Base-by-base conservation (phyloP, 1,284 basidiomycete species). In the Tylopilus sp. region DNA sequence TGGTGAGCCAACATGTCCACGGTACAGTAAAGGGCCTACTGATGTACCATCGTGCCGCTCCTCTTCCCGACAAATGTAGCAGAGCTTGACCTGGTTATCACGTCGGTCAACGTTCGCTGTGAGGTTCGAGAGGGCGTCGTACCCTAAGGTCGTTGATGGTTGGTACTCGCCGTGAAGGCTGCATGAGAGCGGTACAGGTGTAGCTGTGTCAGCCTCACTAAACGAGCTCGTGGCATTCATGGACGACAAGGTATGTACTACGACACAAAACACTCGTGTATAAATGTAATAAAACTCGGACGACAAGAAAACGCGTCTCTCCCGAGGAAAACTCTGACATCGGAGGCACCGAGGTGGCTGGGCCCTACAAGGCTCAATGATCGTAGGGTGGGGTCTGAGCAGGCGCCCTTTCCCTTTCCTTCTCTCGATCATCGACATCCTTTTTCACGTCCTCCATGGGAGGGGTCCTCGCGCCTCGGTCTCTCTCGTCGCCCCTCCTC, bases 31-130 rank as follows among this genome's bases (percentile, higher is more conserved):
- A 30, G 29, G 10, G 8, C 30, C 20, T 26, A 26, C 44, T 18
- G n/a, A 52, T 73, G 55, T 54, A 83, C 82, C 69, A 47, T 81
- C 80, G 56, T 74, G 72, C 6, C 59, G 67, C 56, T 88, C 85
- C 60, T 88, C 85, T 58, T 88, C 85, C 21, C 83, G 70, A 60
- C 85, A 89, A 50, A 89, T 88, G 64, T 84, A 89, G 57, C 86
- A 89, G 20, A 84, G 71, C 62, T 85, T 88, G 58, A 86, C 78
- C 81, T 85, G 53, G 48, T 15, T 30, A 8, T 31, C 26, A 30
- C 17, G 43, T 47, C 12, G 26, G 50, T 57, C 40, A 59, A 42
- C 37, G 43, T n/a, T 26, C 3, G n/a, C 33, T 20, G 17, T 26
- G 14, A 36, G 29, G 39, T 17, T n/a, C 24, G 28, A 5, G 7